Base-by-base conservation (phyloP, 306 rosid species). In the Oxytropis ochrocephala region DNA sequence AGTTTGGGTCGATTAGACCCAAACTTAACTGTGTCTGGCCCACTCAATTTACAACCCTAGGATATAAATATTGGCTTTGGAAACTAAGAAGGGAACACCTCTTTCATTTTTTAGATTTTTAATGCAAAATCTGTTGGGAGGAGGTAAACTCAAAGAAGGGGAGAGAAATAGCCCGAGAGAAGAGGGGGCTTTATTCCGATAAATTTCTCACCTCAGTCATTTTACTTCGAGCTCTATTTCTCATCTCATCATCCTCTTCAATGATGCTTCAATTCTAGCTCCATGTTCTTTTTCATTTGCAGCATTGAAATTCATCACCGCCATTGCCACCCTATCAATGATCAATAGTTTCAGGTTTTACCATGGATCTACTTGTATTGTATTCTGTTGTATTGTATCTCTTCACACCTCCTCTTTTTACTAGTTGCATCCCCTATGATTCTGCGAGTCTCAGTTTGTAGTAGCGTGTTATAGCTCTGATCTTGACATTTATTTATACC, bases 381-480 rank as follows among this genome's bases (percentile, higher is more conserved):
- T 69, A 44, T 67, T 24, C 29, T 36, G 36, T 59, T 59, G 48
- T 17, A 35, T 59, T 13, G 63, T 69, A 44, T 67, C 76, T 79
- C 50, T 60, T 33, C 14, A 43, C 64, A 24, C 69, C 8, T 0
- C 19, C 30, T 43, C 21, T 54, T 60, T 66, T 72, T 72, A 42
- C 48, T 43, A 11, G 44, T 24, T 53, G 49, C 29, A 24, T 4
- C 29, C 29, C 3, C 29, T 24, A 24, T 24, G 29, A 24, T 24
- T 24, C 29, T 24, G 29, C 29, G 29, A 24, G 3, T 24, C 29
- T 24, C 3, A 1, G 29, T 24, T 24, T 1, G 3, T 24, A 1
- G 29, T 24, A 24, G 29, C 29, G 3, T 1, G 29, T 24, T 24
- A 24, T 1, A 24, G 29, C 29, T 2, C 29, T 24, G 29, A 24